A percentile compares a stretch with the other conserved stretches of the same genome.
Evolutionary conservation across 2,329 filamentous ascomycete species (phyloP).

Genomic region (Hymenoscyphus occultus): DNA sequence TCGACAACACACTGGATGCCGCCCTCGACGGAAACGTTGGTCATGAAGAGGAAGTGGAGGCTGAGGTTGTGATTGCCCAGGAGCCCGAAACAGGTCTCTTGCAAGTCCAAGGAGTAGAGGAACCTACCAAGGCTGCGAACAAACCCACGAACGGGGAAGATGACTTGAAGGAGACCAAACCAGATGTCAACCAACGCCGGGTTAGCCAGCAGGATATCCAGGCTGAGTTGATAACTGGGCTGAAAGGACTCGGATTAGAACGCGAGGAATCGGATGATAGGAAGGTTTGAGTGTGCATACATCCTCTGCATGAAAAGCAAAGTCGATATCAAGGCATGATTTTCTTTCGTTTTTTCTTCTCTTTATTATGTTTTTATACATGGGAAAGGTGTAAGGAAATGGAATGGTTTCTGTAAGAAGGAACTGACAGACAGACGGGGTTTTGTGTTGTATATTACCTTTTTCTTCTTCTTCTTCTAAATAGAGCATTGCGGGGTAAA

Average conservation of each 20-base stretch:
- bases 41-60: conserved; percentile 34
- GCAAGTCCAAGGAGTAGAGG: not conserved
- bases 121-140: not conserved
- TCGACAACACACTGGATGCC: conserved; percentile 22
- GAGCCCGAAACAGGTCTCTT: conserved; percentile 19
- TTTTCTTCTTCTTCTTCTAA: not conserved
- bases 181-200: not conserved
- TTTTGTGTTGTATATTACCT: not conserved
- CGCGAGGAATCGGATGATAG: conserved; percentile 33
- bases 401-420: not conserved
- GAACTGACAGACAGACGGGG: not conserved
- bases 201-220: conserved; percentile 44
- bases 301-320: not conserved
- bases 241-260: conserved; percentile 52
- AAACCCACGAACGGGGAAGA: not conserved
- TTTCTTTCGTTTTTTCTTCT: not conserved
- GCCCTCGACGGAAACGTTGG: conserved; percentile 35
- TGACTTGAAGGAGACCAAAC: not conserved
- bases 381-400: not conserved
- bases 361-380: not conserved
- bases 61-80: conserved; percentile 27
- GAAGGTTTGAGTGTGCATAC: conserved; percentile 18
- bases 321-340: not conserved
- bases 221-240: conserved; percentile 58
- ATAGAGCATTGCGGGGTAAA: not conserved